Conservation (phyloP, 495 filamentous ascomycete genomes). For the Neurospora sp. region DNA sequence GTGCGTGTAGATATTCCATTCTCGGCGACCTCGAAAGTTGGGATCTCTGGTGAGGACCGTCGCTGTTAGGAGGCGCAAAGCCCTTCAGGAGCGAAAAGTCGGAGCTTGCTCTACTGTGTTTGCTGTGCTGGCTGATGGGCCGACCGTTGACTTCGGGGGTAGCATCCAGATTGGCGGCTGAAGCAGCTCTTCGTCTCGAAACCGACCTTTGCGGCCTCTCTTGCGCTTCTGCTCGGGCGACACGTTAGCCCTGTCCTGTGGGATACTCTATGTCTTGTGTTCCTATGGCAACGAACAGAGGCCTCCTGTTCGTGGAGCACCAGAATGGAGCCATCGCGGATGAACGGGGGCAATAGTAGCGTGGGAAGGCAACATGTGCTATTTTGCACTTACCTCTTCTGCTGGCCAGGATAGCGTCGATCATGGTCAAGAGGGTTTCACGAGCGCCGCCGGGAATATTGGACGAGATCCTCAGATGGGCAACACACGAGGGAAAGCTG, state of each 20-base stretch:
- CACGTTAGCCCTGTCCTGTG: constrained; percentile 10
- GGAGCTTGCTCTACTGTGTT: constrained; percentile 55
- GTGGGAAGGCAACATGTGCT: background rate
- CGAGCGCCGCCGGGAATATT: constrained; percentile 63
- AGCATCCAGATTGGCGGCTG: constrained; percentile 42
- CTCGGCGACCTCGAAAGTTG: constrained; percentile 22
- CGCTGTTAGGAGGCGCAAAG: constrained; percentile 23
- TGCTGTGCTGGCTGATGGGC: constrained; percentile 42
- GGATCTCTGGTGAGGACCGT: constrained; percentile 21
- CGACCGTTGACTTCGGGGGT: constrained; percentile 34
- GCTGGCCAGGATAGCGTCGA: constrained; percentile 55
- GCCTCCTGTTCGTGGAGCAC: background rate
- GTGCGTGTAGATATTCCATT: constrained; percentile 16
- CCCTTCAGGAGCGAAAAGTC: constrained; percentile 46
- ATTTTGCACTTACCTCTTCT: constrained; percentile 50
- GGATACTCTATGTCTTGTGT: background rate
- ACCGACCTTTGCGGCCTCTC: constrained; percentile 19
- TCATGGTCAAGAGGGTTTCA: constrained; percentile 66
- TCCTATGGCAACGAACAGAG: background rate
- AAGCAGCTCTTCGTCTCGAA: constrained; percentile 36
- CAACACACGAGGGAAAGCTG: constrained; percentile 51
- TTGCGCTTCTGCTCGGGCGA: constrained; percentile 2
- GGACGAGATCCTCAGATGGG: constrained; percentile 62
- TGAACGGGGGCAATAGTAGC: background rate
- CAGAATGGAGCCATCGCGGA: background rate